phyloP scores from a whole-genome alignment of 768 basidiomycete species.

The Boletellus emodensis region DNA sequence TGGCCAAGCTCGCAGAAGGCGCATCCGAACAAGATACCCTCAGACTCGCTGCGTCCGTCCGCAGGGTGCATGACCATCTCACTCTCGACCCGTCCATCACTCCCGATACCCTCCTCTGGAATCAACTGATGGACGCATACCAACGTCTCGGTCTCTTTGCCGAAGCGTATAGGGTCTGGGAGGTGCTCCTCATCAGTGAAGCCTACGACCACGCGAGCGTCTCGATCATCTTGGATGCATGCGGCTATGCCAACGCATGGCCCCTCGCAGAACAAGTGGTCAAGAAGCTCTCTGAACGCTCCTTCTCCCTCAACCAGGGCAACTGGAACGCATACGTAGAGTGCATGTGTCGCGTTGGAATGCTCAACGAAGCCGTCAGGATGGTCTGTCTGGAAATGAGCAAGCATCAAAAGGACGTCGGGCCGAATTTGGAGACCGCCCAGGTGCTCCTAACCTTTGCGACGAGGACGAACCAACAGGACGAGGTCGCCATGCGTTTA shows the following conservation, averaged over 20 bases:
- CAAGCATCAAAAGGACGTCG: conserved; percentile 36
- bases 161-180: conserved; percentile 79
- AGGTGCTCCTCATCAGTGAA: conserved; percentile 58
- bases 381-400: conserved; percentile 66
- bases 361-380: conserved; percentile 63
- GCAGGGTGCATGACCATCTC: conserved; percentile 69
- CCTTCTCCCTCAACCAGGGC: conserved; percentile 53
- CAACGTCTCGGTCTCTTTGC: conserved; percentile 68
- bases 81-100: conserved; percentile 75
- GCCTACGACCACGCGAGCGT: conserved; percentile 61
- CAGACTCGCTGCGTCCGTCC: conserved; percentile 46
- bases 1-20: conserved; percentile 42
- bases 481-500: conserved; percentile 45
- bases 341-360: conserved; percentile 71
- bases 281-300: conserved; percentile 44
- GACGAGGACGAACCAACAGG: conserved; percentile 37
- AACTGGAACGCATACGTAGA: conserved; percentile 86
- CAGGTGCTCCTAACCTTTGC: conserved; percentile 56
- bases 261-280: conserved; percentile 54
- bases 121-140: conserved; percentile 87
- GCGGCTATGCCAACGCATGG: conserved; percentile 56
- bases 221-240: conserved; percentile 83
- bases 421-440: conserved; percentile 48
- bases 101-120: conserved; percentile 68
- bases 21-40: conserved; percentile 22